Evolutionary conservation across 352 stramenopile genomes (phyloP).

Genomic region (Pythium guiyangense): DNA sequence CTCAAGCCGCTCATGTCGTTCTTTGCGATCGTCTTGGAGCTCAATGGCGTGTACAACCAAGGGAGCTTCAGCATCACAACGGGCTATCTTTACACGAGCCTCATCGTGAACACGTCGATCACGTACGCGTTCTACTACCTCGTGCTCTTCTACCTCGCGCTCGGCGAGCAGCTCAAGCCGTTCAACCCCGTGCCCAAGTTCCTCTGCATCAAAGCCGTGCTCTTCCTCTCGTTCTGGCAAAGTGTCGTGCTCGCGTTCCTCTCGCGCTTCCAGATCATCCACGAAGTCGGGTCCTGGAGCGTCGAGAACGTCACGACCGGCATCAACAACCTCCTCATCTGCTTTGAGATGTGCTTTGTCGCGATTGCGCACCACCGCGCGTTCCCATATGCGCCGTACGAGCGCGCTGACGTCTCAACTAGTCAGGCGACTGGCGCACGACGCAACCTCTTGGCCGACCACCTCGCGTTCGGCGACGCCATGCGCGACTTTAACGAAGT

Average conservation of each 20-base stretch:
- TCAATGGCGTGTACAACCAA: conserved; percentile 79
- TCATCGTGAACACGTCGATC: conserved; percentile 95
- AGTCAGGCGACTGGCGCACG: too few species aligned
- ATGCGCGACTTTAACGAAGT: conserved; percentile 92
- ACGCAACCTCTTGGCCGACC: conserved; percentile 86
- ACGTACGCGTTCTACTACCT: conserved; percentile 97
- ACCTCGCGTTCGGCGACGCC: conserved; percentile 92
- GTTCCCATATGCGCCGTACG: conserved; percentile 91
- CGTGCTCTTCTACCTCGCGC: conserved; percentile 95
- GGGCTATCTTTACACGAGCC: conserved; percentile 90
- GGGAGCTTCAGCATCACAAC: conserved; percentile 81
- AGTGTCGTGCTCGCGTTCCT: conserved; percentile 90
- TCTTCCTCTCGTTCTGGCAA: conserved; percentile 99
- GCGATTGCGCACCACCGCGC: conserved; percentile 95
- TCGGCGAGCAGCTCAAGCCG: conserved; percentile 86
- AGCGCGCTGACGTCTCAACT: too few species aligned
- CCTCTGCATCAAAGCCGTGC: conserved; percentile 97
- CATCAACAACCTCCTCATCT: conserved; percentile 98
- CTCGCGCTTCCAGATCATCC: conserved; percentile 86
- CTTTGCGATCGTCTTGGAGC: conserved; percentile 77
- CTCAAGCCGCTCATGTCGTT: conserved; percentile 92
- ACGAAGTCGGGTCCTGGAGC: conserved; percentile 90
- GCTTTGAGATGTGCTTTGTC: conserved; percentile 98
- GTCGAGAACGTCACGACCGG: conserved; percentile 95
- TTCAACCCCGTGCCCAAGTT: conserved; percentile 98